Evolutionary conservation across 352 stramenopile species (phyloP), one percentile per base, ranked within the genome.

Genomic region (Phytophthora multivora): DNA sequence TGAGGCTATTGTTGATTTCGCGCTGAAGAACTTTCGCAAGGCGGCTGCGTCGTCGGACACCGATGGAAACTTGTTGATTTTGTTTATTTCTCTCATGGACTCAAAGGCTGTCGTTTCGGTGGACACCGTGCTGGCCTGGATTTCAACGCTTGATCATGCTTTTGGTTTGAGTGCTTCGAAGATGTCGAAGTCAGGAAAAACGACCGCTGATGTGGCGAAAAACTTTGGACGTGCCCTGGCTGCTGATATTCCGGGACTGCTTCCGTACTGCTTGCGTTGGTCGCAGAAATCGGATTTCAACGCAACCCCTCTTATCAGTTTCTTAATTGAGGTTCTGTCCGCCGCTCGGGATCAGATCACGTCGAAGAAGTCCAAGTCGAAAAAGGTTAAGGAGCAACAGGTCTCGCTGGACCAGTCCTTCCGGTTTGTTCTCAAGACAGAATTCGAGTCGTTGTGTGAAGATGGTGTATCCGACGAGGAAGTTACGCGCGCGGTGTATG

Each of bases 251-350:
- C 53, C 57, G 23, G 45, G 41, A 8, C 49, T 91, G 36, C 60
- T 93, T 11, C 80, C 84, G 23, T 84, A 79, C 52, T 89, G 72
- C 38, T 49, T 91, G 12, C 69, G 71, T 36, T 95, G 84, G 86
- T 84, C 82, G 25, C 59, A 79, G 21, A 50, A 61, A 4, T 79
- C 75, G 16, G 77, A 86, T 6, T 74, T 86, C 40, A 82, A 80
- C 47, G 59, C 64, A 13, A 51, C 38, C 23, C 63, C 75, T 10
- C 56, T 90, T 36, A 88, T 83, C 12, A 56, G 54, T n/a, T 75
- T 92, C 40, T 55, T 91, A 8, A 80, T 95, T 35, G 67, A 78
- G 1, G 71, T 91, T 25, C 63, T 95, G 1, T 64, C 71, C 15
- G 59, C 62, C 25, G 82, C 83, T 40, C 84, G 79, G 21, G 54